Conservation (phyloP, 495 filamentous ascomycete genomes). For the Rhizodiscina lignyota region DNA sequence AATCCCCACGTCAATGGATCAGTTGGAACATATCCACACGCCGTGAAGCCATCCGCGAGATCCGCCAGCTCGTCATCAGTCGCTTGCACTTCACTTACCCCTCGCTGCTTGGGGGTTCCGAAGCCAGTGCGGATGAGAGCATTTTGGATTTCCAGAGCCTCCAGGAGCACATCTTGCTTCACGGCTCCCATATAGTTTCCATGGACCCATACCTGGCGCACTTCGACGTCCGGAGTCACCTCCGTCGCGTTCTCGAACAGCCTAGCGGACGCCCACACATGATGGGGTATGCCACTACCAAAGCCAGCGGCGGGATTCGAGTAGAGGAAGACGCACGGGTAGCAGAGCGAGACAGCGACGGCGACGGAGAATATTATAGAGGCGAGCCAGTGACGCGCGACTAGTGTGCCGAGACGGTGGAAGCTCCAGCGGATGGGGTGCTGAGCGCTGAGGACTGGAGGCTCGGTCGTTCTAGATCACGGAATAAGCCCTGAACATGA, state of each 20-base stretch:
- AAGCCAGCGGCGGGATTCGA: slow-evolving; percentile 40
- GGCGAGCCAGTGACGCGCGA: slow-evolving; percentile 48
- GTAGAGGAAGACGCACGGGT: slow-evolving; percentile 52
- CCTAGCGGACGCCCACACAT: slow-evolving; percentile 61
- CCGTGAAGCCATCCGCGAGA: slow-evolving; percentile 1
- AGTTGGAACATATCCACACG: slow-evolving; percentile 1
- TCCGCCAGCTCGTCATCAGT: not conserved
- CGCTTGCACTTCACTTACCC: too few relatives aligned
- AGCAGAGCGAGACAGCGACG: slow-evolving; percentile 44
- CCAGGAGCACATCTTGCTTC: slow-evolving; percentile 38
- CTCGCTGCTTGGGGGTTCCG: too few relatives aligned
- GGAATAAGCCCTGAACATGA: not conserved
- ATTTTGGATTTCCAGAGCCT: slow-evolving; percentile 44
- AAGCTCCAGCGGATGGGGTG: slow-evolving; percentile 45
- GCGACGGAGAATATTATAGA: slow-evolving; percentile 47
- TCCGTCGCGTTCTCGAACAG: slow-evolving; percentile 28
- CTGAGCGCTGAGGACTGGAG: slow-evolving; percentile 35
- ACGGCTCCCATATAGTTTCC: slow-evolving; percentile 55
- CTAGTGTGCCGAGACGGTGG: slow-evolving; percentile 41
- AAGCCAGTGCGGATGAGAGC: slow-evolving; percentile 3
- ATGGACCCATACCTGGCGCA: slow-evolving; percentile 34
- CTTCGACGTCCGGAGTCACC: slow-evolving; percentile 25
- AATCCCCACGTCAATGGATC: slow-evolving; percentile 25
- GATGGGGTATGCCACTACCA: slow-evolving; percentile 45
- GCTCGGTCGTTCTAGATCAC: slow-evolving; percentile 11